A percentile compares a stretch with the other conserved stretches of the same genome.
Conservation (phyloP, 2,329 filamentous ascomycete genomes). For the Pyrenochaeta sp. region DNA sequence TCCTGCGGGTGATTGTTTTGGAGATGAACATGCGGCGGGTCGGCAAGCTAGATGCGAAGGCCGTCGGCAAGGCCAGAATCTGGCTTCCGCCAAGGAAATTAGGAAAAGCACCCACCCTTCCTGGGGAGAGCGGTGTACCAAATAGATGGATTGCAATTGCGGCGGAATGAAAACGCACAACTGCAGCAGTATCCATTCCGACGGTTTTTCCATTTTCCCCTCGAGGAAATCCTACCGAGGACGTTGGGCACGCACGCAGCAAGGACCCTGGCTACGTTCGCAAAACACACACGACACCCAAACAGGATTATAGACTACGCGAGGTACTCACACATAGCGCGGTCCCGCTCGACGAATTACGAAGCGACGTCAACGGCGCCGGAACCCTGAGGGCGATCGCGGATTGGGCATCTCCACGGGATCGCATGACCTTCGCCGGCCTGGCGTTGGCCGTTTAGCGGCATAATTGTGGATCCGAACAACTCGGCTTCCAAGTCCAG, state of each 20-base stretch:
- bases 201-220: too few species aligned
- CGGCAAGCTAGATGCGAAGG: constrained; percentile 66
- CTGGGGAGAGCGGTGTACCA: constrained; percentile 39
- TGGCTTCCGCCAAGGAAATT: constrained; percentile 66
- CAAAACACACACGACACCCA: constrained; percentile 6
- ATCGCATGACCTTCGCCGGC: constrained; percentile 22
- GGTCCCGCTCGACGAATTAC: constrained; percentile 1
- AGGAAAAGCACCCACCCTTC: constrained; percentile 33
- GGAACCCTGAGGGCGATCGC: constrained; percentile 20
- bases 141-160: constrained; percentile 44
- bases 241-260: constrained; percentile 30
- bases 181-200: constrained; percentile 11
- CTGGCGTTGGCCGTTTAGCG: constrained; percentile 10
- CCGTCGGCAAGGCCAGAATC: constrained; percentile 63
- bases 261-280: constrained; percentile 8
- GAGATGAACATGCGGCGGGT: constrained; percentile 73
- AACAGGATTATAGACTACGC: constrained; percentile 1
- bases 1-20: constrained; percentile 68
- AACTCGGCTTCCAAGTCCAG: constrained; percentile 3
- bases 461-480: constrained; percentile 9
- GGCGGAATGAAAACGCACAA: constrained; percentile 24
- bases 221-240: too few species aligned
- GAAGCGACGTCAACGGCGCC: constrained; percentile 15
- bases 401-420: constrained; percentile 22
- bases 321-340: constrained; percentile 4